Percentiles rank a stretch among this genome's conserved stretches.
Conservation (phyloP, 2,329 filamentous ascomycete species). For the Pezizomycotina sp. region DNA sequence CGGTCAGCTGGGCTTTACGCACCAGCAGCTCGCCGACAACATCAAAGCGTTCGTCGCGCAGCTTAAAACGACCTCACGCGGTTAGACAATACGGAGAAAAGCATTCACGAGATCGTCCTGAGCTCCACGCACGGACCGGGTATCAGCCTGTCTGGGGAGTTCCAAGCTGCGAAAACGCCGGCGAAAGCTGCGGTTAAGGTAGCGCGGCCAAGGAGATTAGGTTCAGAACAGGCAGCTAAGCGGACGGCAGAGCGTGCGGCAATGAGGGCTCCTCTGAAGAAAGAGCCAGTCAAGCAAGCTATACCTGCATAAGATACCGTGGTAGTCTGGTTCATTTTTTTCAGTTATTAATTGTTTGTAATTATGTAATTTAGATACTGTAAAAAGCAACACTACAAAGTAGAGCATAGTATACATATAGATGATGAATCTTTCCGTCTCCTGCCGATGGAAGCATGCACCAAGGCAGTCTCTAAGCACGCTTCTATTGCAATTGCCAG, state of each 20-base stretch:
- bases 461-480: too few species aligned
- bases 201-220: background rate
- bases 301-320: background rate
- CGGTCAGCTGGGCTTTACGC: conserved; percentile 76
- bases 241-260: conserved; percentile 4
- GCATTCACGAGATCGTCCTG: conserved; percentile 49
- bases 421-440: too few species aligned
- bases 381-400: conserved; percentile 9
- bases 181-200: conserved; percentile 19
- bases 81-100: conserved; percentile 40
- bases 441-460: too few species aligned
- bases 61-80: conserved; percentile 59
- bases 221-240: too few species aligned
- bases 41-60: conserved; percentile 59
- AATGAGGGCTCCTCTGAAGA: too few species aligned
- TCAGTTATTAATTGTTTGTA: conserved; percentile 14
- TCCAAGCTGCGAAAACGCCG: conserved; percentile 43
- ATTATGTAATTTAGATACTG: conserved; percentile 14
- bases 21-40: conserved; percentile 71
- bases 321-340: too few species aligned
- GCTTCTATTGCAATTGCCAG: too few species aligned
- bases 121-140: conserved; percentile 78
- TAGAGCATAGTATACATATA: conserved; percentile 13
- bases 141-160: conserved; percentile 68
- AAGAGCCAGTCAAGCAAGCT: conserved; percentile 1